Evolutionary conservation across 768 basidiomycete species (phyloP).

Genomic region (Lactifluus echinatus): DNA sequence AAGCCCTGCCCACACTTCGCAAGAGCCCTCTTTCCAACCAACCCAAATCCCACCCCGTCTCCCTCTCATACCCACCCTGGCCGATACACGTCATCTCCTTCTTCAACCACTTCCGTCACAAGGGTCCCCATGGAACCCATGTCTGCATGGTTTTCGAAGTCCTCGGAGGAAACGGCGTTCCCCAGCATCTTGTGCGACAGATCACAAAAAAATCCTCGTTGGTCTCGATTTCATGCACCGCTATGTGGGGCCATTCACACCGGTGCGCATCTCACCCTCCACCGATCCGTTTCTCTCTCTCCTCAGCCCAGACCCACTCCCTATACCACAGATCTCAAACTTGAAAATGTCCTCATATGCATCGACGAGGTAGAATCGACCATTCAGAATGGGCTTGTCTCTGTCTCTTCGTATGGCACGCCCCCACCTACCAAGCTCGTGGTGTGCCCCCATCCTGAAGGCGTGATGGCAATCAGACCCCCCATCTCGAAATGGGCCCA

Average conservation of each 20-base stretch:
- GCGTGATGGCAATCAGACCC: slow-evolving; percentile 93
- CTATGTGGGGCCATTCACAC: slow-evolving; percentile 97
- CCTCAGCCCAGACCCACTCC: too few relatives aligned
- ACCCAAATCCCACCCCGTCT: slow-evolving; percentile 43
- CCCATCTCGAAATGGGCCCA: slow-evolving; percentile 55
- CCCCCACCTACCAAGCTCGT: slow-evolving; percentile 57
- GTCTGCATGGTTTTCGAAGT: slow-evolving; percentile 99
- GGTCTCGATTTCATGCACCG: slow-evolving; percentile 98
- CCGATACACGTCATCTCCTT: slow-evolving; percentile 91
- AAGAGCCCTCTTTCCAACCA: slow-evolving; percentile 39
- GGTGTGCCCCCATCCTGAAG: slow-evolving; percentile 93
- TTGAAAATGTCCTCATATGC: slow-evolving; percentile 94
- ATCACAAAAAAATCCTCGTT: slow-evolving; percentile 91
- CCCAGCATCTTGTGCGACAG: too few relatives aligned
- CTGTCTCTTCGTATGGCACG: slow-evolving; percentile 37
- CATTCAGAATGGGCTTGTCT: slow-evolving; percentile 72
- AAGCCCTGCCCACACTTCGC: too few relatives aligned
- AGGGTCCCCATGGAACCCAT: slow-evolving; percentile 93
- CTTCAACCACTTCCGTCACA: slow-evolving; percentile 95
- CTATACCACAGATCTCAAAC: slow-evolving; percentile 68
- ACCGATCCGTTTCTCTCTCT: neutral
- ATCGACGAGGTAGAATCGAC: slow-evolving; percentile 98
- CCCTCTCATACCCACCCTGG: too few relatives aligned
- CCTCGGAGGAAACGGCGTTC: too few relatives aligned
- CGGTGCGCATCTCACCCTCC: slow-evolving; percentile 35